phyloP scores from a whole-genome alignment of 441 rosid genomes.

The Daphne laureola region DNA sequence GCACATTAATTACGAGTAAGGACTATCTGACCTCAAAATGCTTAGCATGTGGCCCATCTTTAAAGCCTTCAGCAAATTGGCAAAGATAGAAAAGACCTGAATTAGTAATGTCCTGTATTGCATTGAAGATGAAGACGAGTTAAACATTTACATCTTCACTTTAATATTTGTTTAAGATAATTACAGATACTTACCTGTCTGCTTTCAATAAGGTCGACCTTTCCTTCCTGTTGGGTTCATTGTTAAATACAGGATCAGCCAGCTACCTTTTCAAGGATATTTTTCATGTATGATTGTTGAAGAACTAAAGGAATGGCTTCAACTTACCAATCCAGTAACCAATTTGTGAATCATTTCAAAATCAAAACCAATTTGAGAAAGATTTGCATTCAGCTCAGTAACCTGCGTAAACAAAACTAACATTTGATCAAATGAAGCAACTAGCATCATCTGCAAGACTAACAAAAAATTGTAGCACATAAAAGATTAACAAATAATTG shows the following conservation, averaged over 20 bases:
- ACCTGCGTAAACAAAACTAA: conserved; percentile 39
- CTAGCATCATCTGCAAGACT: too few species aligned
- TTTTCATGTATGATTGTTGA: too few species aligned
- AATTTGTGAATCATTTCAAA: conserved; percentile 56
- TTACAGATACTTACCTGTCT: conserved; percentile 46
- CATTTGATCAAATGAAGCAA: too few species aligned
- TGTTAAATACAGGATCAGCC: conserved; percentile 16
- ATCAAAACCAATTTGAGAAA: conserved; percentile 73
- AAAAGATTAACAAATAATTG: too few species aligned
- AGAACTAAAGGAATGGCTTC: conserved; percentile 7
- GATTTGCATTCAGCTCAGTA: conserved; percentile 54
- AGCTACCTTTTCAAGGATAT: background rate
- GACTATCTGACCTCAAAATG: conserved; percentile 38
- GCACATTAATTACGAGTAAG: background rate
- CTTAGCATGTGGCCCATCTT: conserved; percentile 34
- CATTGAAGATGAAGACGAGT: background rate
- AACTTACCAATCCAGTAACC: conserved; percentile 75
- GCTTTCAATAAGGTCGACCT: conserved; percentile 65
- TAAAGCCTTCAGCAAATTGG: conserved; percentile 50
- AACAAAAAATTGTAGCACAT: too few species aligned
- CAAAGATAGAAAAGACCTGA: conserved; percentile 77
- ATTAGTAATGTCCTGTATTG: conserved; percentile 58
- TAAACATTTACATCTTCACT: too few species aligned
- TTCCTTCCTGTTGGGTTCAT: conserved; percentile 58
- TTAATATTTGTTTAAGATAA: background rate